A percentile compares a stretch with the other conserved stretches of the same genome.
These are phyloP conservation scores for Claviceps africana DNA, from an alignment of 2,329 filamentous ascomycete species.

Conservation along the genomic window DNA sequence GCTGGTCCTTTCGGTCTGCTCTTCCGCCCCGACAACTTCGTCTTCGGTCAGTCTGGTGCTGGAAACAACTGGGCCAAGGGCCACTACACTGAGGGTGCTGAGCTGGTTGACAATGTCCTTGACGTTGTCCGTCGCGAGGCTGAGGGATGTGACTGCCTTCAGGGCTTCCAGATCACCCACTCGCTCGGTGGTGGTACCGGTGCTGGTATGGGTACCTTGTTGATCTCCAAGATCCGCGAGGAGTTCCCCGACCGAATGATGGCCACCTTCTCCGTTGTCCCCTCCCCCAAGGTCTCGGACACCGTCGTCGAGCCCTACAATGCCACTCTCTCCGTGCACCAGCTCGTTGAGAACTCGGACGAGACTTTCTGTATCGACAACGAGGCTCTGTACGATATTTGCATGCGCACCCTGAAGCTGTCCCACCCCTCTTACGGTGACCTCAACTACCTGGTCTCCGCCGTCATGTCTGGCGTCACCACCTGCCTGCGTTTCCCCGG, in stretches of 20 bases:
- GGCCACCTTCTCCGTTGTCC: conserved; percentile 97
- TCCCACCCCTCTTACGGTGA: conserved; percentile 97
- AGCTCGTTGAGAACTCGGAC: conserved; percentile 99
- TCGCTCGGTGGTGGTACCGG: conserved; percentile 98
- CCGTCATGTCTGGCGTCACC: conserved; percentile 98
- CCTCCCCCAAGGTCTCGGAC: conserved; percentile 97
- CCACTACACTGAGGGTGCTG: conserved; percentile 98
- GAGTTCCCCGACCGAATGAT: conserved; percentile 99
- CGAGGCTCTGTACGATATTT: conserved; percentile 99
- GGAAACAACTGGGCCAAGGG: conserved; percentile 99
- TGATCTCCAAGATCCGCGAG: conserved; percentile 99
- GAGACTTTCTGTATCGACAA: conserved; percentile 99
- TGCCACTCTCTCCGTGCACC: conserved; percentile 95
- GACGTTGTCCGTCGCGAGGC: conserved; percentile 97
- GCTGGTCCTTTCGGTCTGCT: conserved; percentile 96
- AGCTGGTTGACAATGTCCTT: conserved; percentile 94
- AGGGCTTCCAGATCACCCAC: conserved; percentile 99
- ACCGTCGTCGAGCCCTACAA: conserved; percentile 99
- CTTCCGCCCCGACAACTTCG: conserved; percentile 99
- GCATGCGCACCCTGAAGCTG: conserved; percentile 99
- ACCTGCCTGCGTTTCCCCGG: conserved; percentile 98
- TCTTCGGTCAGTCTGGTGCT: conserved; percentile 97
- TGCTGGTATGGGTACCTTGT: conserved; percentile 97
- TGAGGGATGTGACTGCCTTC: conserved; percentile 96
- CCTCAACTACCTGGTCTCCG: conserved; percentile 97